Conservation (phyloP, 306 rosid genomes). For the Fagus crenata region DNA sequence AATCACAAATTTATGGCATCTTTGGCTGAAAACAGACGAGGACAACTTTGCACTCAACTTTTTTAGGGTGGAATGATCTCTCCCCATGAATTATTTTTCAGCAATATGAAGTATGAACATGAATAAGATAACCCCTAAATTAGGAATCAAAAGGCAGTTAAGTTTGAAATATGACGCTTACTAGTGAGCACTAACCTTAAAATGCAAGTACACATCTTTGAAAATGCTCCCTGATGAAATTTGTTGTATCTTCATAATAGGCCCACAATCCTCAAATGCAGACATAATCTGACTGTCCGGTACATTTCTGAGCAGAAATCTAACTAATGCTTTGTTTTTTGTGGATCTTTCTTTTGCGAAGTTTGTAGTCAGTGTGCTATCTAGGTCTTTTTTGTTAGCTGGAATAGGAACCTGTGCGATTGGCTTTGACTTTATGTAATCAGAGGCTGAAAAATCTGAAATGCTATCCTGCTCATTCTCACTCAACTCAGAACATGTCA, state of each 20-base stretch:
- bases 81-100: too few relatives aligned
- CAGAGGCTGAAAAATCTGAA: constrained; percentile 2
- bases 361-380: neutral
- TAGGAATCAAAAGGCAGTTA: neutral
- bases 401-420: neutral
- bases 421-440: neutral
- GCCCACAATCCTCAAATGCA: constrained; percentile 6
- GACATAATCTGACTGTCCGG: neutral
- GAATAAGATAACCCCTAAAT: too few relatives aligned
- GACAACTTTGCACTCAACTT: too few relatives aligned
- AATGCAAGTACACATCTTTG: constrained; percentile 25
- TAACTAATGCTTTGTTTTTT: constrained; percentile 27
- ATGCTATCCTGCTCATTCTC: neutral
- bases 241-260: constrained; percentile 1
- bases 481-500: neutral
- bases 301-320: constrained; percentile 1
- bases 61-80: too few relatives aligned
- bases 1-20: neutral
- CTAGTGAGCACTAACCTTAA: constrained; percentile 15
- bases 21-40: too few relatives aligned
- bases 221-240: constrained; percentile 26
- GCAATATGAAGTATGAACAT: too few relatives aligned
- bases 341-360: neutral
- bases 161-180: neutral
- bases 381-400: constrained; percentile 1